Evolutionary conservation across 352 stramenopile genomes (phyloP).

Genomic region (Albugo candida): DNA sequence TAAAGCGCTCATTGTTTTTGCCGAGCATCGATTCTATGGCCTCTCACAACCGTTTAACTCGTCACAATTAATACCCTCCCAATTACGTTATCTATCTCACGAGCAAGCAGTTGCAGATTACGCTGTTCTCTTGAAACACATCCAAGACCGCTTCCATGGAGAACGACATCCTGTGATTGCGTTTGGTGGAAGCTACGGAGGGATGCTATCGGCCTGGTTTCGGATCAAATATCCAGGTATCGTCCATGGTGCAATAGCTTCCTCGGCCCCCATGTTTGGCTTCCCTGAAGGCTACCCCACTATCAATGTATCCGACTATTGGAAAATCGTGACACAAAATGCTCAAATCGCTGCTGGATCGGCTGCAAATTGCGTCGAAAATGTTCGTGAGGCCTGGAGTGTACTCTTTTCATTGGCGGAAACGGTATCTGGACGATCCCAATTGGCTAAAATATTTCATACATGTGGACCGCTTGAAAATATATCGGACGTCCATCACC

Average conservation of each 20-base stretch:
- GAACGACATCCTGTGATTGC: slow-evolving; percentile 75
- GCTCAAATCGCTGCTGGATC: slow-evolving; percentile 48
- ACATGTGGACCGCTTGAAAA: slow-evolving; percentile 37
- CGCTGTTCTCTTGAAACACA: slow-evolving; percentile 64
- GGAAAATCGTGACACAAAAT: slow-evolving; percentile 59
- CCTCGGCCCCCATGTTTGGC: slow-evolving; percentile 84
- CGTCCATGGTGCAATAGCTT: slow-evolving; percentile 83
- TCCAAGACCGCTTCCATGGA: slow-evolving; percentile 59
- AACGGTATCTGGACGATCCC: slow-evolving; percentile 24
- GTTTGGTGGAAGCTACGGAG: slow-evolving; percentile 91
- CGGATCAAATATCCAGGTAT: slow-evolving; percentile 90
- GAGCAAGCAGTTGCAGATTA: slow-evolving; percentile 90
- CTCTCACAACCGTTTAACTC: slow-evolving; percentile 61
- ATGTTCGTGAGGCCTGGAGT: slow-evolving; percentile 59
- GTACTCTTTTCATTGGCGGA: slow-evolving; percentile 56
- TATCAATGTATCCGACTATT: slow-evolving; percentile 61
- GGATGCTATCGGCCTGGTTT: slow-evolving; percentile 89
- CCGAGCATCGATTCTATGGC: slow-evolving; percentile 93
- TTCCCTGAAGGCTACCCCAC: slow-evolving; percentile 44
- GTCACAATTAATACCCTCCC: slow-evolving; percentile 24
- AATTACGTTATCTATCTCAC: slow-evolving; percentile 70
- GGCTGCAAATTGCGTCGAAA: slow-evolving; percentile 57
- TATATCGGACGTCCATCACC: slow-evolving; percentile 21
- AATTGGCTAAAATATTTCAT: slow-evolving; percentile 35
- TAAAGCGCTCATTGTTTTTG: slow-evolving; percentile 84